phyloP scores from a whole-genome alignment of 2,329 filamentous ascomycete species.

The Graphilbum sp. region DNA sequence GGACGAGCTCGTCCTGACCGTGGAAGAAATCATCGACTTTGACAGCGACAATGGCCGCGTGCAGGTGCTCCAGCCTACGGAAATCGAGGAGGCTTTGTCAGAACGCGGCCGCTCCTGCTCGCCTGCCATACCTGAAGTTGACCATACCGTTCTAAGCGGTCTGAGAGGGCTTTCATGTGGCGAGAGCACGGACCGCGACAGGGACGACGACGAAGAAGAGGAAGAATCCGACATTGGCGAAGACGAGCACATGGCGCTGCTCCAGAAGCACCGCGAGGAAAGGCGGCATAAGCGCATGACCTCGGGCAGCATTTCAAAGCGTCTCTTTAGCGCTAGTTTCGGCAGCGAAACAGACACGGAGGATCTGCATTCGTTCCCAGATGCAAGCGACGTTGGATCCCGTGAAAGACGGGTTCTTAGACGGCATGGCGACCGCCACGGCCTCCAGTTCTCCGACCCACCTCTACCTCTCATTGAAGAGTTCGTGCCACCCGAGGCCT shows the following conservation, averaged over 20 bases:
- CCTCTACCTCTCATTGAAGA: slow-evolving; percentile 34
- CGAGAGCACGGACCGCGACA: slow-evolving; percentile 3
- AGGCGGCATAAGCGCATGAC: slow-evolving; percentile 29
- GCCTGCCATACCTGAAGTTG: slow-evolving; percentile 18
- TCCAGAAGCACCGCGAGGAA: slow-evolving; percentile 25
- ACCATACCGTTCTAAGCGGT: slow-evolving; percentile 26
- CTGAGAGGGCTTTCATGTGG: slow-evolving; percentile 29
- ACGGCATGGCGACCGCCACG: slow-evolving; percentile 27
- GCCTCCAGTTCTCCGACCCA: slow-evolving; percentile 32
- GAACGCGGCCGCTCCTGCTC: slow-evolving; percentile 15
- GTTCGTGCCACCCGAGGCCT: slow-evolving; percentile 31
- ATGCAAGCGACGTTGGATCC: slow-evolving; percentile 25
- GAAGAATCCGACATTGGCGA: slow-evolving; percentile 21
- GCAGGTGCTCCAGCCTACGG: slow-evolving; percentile 25
- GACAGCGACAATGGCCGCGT: slow-evolving; percentile 27
- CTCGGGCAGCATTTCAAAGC: slow-evolving; percentile 36
- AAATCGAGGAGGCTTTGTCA: slow-evolving; percentile 26
- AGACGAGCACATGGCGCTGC: slow-evolving; percentile 16
- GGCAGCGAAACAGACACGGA: slow-evolving; percentile 32
- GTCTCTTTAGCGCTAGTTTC: slow-evolving; percentile 32
- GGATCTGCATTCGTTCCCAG: slow-evolving; percentile 18
- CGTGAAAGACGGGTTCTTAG: slow-evolving; percentile 28
- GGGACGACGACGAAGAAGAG: slow-evolving; percentile 14
- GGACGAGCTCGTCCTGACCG: slow-evolving; percentile 12
- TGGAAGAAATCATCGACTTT: slow-evolving; percentile 29